Percentiles rank a stretch among this genome's conserved stretches.
phyloP scores from a whole-genome alignment of 2,329 filamentous ascomycete genomes.

The Colletotrichum chlorophyti region DNA sequence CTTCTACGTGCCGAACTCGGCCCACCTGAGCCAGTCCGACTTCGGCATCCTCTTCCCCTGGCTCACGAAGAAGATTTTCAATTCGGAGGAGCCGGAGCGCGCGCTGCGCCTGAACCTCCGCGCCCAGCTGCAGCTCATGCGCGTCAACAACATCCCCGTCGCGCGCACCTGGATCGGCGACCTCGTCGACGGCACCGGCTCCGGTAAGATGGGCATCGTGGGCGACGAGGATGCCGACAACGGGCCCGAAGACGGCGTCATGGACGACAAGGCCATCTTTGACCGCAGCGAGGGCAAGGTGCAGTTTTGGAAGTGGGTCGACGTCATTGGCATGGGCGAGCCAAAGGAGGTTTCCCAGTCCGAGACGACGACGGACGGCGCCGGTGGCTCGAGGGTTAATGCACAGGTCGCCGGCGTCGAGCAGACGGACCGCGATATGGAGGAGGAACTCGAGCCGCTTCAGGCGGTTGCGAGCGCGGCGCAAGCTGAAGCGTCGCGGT shows the following conservation, averaged over 20 bases:
- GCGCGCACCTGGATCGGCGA: constrained; percentile 57
- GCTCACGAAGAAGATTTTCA: constrained; percentile 65
- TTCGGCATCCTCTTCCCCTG: constrained; percentile 85
- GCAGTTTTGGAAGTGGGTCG: constrained; percentile 59
- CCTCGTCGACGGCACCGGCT: constrained; percentile 53
- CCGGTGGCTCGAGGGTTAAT: neutral
- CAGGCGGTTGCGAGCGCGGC: constrained; percentile 26
- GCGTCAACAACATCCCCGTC: constrained; percentile 56
- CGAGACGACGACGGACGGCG: neutral
- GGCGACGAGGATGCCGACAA: constrained; percentile 21
- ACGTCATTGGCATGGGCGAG: constrained; percentile 56
- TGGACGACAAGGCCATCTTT: constrained; percentile 59
- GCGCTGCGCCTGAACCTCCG: constrained; percentile 58
- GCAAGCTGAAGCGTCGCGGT: neutral
- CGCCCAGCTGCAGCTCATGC: constrained; percentile 57
- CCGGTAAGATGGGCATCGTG: constrained; percentile 38
- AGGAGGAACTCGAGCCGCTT: constrained; percentile 29
- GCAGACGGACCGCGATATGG: constrained; percentile 25
- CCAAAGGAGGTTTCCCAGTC: constrained; percentile 23
- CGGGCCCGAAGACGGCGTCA: constrained; percentile 43
- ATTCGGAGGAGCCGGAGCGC: constrained; percentile 63
- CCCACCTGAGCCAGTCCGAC: constrained; percentile 83
- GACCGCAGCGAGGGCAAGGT: constrained; percentile 48
- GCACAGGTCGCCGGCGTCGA: constrained; percentile 19
- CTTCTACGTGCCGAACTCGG: constrained; percentile 77